Evolutionary conservation across 768 basidiomycete genomes (phyloP), one percentile per base, ranked within the genome.

Genomic region (Fomitopsis pulvina): DNA sequence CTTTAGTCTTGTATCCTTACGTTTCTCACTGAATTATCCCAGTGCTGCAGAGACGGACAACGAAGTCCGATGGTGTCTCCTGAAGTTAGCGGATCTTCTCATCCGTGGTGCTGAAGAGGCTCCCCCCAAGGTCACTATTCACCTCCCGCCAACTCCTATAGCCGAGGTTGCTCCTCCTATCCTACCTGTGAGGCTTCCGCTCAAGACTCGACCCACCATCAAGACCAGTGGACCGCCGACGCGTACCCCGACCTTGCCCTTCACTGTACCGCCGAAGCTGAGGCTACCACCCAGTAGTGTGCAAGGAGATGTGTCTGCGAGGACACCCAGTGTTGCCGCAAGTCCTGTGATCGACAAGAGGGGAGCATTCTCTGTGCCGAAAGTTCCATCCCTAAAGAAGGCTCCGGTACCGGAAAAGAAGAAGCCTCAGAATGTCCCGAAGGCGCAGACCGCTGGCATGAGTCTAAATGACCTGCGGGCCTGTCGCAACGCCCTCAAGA

Each of bases 21-120:
- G 14, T 18, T 37, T 4, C 14, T 43, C 25, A n/a, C 26, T 22
- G 40, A 1, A 38, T 16, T 41, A 16, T 42, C 26, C 3, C 52
- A 93, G 91, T 27, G 79, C 83, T 27, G 75, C 85, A 0, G 81
- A 85, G 52, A 75, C 82, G 48, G 92, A 96, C 64, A 77, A 89
- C 60, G 89, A 95, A 68, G 87, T 94, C 34, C 85, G 93, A 41
- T 90, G 92, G 81, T 90, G 86, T 55, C 70, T 95, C 43, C 74
- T 98, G 59, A 97, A 98, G 67, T 71, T 96, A 21, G 91, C 90
- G 4, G 95, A 97, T 59, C 74, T 95, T 18, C 77, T 92, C 38
- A 84, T 94, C 57, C 81, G 85, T 45, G 87, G 90, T 21, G 72
- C 82, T 2, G 83, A 90, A 51, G 95, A 98, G 66, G 76, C 82